Base-by-base conservation (phyloP, 1,139 yeast species). In the Ashbya aceris region DNA sequence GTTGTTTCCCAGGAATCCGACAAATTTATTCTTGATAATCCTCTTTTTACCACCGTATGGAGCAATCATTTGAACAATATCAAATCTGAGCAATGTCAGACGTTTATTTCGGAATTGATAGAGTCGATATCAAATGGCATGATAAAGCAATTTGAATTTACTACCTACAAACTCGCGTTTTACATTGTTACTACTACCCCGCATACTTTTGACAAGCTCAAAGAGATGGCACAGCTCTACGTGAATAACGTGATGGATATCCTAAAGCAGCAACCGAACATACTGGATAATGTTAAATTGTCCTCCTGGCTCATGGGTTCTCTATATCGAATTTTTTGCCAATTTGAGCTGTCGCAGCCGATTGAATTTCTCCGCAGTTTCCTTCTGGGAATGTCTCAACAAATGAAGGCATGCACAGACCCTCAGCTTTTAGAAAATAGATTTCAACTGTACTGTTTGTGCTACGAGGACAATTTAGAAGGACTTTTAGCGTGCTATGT, bases 401-500 rank as follows among this genome's bases (percentile, higher is more conserved):
- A 17, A 11, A 8, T 40, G 10, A 29, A 23, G n/a, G 27, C 26
- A 27, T 29, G 37, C n/a, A 11, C 26, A 2, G 34, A 33, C 4
- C 13, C 34, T 3, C 46, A 48, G 1, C 32, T 61, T 4, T 53
- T 59, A 29, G 48, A 48, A 1, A 54, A 55, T 8, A 45, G 68
- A 27, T 71, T 68, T 48, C 43, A 57, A 6, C 47, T 70, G 9
- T 52, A 60, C 28, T 44, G 67, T 2, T 56, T 57, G 28, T 41
- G 52, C 7, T 48, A 49, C 11, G 33, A 47, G 1, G 51, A 46
- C 8, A 48, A 48, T 7, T 33, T 57, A 7, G 53, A 52, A 35
- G 58, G 52, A 46, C 41, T 62, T n/a, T 55, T 57, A 42, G 60
- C 67, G 1, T 57, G 65, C 26, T 66, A 62, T 39, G 43, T 64